phyloP scores from a whole-genome alignment of 805 yeast genomes.

The Myxozyma nipponensis region DNA sequence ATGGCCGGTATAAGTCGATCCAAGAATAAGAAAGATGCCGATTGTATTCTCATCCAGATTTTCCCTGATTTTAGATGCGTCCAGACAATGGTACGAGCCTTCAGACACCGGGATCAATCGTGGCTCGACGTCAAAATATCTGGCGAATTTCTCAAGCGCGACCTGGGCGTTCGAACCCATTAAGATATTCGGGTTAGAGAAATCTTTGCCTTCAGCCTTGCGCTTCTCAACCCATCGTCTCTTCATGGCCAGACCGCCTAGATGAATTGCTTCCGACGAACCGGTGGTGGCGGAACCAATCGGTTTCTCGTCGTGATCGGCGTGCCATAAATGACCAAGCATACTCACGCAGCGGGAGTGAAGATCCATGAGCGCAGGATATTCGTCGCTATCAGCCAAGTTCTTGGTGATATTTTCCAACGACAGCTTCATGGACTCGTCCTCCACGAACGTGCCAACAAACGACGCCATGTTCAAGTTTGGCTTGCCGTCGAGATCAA shows the following conservation, averaged over 20 bases:
- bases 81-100: slow-evolving; percentile 61
- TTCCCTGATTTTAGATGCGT: slow-evolving; percentile 54
- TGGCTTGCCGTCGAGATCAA: slow-evolving; percentile 80
- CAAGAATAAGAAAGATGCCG: slow-evolving; percentile 82
- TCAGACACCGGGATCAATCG: slow-evolving; percentile 65
- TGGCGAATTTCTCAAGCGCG: slow-evolving; percentile 88
- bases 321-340: slow-evolving; percentile 76
- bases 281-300: slow-evolving; percentile 93
- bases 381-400: slow-evolving; percentile 90
- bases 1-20: slow-evolving; percentile 91
- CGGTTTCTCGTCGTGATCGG: slow-evolving; percentile 49
- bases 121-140: slow-evolving; percentile 88
- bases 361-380: slow-evolving; percentile 75
- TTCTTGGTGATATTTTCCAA: slow-evolving; percentile 76
- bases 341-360: slow-evolving; percentile 82
- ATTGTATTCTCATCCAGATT: slow-evolving; percentile 86
- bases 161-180: slow-evolving; percentile 95
- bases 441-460: slow-evolving; percentile 70
- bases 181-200: slow-evolving; percentile 70
- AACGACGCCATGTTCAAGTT: slow-evolving; percentile 75
- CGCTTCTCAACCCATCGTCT: slow-evolving; percentile 77
- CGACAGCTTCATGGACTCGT: slow-evolving; percentile 52
- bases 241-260: slow-evolving; percentile 91
- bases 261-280: slow-evolving; percentile 88
- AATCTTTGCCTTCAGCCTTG: slow-evolving; percentile 55